These are phyloP conservation scores for Neurospora intermedia DNA, from an alignment of 495 filamentous ascomycete species.

Conservation along the genomic window DNA sequence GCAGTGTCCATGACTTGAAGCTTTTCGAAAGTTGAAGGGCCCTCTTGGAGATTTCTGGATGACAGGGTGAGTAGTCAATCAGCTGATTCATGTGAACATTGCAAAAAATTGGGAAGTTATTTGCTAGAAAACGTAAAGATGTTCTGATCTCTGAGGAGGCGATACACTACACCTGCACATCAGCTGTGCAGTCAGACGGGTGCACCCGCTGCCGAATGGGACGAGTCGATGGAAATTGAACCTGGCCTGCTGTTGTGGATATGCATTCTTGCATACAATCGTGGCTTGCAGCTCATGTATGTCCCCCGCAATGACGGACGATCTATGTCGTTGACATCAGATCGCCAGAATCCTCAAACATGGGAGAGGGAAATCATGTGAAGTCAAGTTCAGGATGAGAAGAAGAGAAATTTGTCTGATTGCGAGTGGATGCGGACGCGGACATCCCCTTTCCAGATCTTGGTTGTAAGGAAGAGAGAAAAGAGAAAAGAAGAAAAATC, in stretches of 20 bases:
- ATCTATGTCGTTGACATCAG: background rate
- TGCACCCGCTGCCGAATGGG: background rate
- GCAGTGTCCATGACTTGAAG: background rate
- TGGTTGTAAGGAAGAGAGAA: background rate
- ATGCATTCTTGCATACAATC: background rate
- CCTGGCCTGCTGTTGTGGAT: background rate
- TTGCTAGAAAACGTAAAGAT: background rate
- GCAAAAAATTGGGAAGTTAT: background rate
- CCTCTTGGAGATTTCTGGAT: background rate
- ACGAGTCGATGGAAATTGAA: background rate
- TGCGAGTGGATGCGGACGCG: background rate
- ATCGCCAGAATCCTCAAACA: background rate
- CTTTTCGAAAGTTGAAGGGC: background rate
- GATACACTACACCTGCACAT: background rate
- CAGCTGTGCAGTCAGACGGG: background rate
- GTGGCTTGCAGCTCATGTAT: background rate
- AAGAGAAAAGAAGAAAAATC: background rate
- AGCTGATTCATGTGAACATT: background rate
- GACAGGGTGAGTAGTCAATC: background rate
- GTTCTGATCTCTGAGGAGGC: background rate
- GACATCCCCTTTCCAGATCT: background rate
- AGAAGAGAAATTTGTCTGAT: background rate
- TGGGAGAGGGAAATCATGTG: background rate
- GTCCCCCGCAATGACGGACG: background rate
- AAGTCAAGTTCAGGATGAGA: background rate